phyloP scores from a whole-genome alignment of 495 filamentous ascomycete genomes.

The Evernia prunastri region DNA sequence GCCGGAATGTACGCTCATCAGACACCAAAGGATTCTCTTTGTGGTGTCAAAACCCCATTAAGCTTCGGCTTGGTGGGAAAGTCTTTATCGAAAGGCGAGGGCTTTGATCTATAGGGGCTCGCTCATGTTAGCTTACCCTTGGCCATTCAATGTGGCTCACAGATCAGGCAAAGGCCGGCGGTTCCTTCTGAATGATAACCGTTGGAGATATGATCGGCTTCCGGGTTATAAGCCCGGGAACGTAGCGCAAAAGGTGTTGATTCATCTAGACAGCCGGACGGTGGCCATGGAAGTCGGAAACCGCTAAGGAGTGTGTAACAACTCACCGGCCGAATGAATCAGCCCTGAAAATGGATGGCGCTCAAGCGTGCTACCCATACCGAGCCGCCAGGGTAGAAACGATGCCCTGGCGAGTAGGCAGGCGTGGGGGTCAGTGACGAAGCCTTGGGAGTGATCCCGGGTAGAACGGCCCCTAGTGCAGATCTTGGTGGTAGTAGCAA shows the following conservation, averaged over 20 bases:
- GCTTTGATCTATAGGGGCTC: constrained; percentile 1
- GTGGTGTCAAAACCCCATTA: too few species aligned
- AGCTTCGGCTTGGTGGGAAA: too few species aligned
- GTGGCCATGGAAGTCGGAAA: constrained; percentile 61
- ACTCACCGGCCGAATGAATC: constrained; percentile 59
- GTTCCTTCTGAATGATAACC: background rate
- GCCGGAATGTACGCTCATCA: constrained; percentile 63
- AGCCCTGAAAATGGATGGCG: constrained; percentile 61
- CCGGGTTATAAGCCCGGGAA: constrained; percentile 20
- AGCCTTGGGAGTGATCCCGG: constrained; percentile 61
- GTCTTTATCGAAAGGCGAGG: constrained; percentile 1
- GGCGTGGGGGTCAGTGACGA: constrained; percentile 51
- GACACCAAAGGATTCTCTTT: constrained; percentile 21
- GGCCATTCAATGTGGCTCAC: constrained; percentile 35
- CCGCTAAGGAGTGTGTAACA: constrained; percentile 58
- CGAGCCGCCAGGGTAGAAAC: constrained; percentile 54
- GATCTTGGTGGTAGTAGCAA: constrained; percentile 71
- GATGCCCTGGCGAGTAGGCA: constrained; percentile 51
- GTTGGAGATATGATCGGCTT: constrained; percentile 20
- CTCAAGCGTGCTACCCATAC: constrained; percentile 62
- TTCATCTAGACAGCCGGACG: constrained; percentile 58
- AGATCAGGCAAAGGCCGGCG: constrained; percentile 29
- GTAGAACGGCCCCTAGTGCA: constrained; percentile 63
- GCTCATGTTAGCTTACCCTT: background rate
- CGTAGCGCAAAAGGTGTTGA: constrained; percentile 50